Conservation (phyloP, 2,329 filamentous ascomycete genomes). For the Mycosphaerelloides madeirae region DNA sequence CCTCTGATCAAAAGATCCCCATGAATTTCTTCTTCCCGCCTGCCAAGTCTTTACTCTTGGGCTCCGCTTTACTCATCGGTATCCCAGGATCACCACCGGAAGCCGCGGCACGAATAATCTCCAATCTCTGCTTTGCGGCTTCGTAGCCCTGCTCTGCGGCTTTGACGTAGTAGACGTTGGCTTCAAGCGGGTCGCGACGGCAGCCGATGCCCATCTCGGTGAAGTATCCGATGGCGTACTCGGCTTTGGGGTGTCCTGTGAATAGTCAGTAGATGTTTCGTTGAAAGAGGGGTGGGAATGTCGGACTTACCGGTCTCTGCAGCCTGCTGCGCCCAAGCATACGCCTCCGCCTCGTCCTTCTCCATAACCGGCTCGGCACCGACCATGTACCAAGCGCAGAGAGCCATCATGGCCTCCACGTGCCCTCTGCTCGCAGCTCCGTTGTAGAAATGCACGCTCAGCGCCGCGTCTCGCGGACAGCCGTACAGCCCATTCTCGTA, state of each 20-base stretch:
- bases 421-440: conserved; percentile 81
- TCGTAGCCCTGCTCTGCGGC: conserved; percentile 90
- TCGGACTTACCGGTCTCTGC: conserved; percentile 72
- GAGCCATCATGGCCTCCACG: conserved; percentile 88
- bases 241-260: conserved; percentile 62
- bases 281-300: not conserved
- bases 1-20: conserved; percentile 28
- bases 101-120: conserved; percentile 80
- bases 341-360: conserved; percentile 93
- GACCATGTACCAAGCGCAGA: conserved; percentile 98
- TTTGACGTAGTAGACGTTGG: conserved; percentile 97
- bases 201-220: conserved; percentile 98
- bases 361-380: conserved; percentile 87
- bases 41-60: conserved; percentile 30
- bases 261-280: conserved; percentile 10
- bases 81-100: conserved; percentile 49
- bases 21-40: conserved; percentile 29
- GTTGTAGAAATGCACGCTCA: conserved; percentile 97
- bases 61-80: conserved; percentile 32
- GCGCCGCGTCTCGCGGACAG: conserved; percentile 83
- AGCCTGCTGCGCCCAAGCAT: conserved; percentile 87
- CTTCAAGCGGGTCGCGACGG: conserved; percentile 86
- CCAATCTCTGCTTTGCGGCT: conserved; percentile 77
- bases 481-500: conserved; percentile 88
- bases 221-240: conserved; percentile 95